Base-by-base conservation (phyloP, 345 rosid species). In the Gossypium anomalum region DNA sequence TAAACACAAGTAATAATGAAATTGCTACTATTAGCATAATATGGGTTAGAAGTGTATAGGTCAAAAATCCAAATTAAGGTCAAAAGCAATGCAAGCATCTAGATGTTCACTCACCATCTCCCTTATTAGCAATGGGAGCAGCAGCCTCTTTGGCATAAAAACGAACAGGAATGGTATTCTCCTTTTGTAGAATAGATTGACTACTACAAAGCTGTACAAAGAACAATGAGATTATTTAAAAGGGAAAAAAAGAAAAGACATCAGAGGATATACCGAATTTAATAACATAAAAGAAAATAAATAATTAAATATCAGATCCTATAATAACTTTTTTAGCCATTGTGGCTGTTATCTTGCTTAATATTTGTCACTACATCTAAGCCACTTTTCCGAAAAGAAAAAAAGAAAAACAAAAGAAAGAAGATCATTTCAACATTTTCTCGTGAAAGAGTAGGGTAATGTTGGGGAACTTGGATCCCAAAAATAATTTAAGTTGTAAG, bases 91-190 rank as follows among this genome's bases (percentile, higher is more conserved):
- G n/a, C 45, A 41, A 71, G 49, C 9, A 47, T 9, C 45, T 44
- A 0, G 47, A 41, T 41, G 76, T 23, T 25, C 20, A 85, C 97
- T 34, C 77, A 95, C 98, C 91, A 80, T 93, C 99, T 87, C 99
- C 99, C 81, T 87, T 90, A 25, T 86, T 88, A 6, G 85, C 79
- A 12, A 85, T 55, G 63, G 88, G 86, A 70, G 92, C 87, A 67
- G 92, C 87, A 81, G 97, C 89, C 81, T 84, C 92, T 75, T 88
- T 89, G 20, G 97, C 91, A 58, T 82, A 95, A 74, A 76, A 90
- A 19, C 98, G 96, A 20, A 90, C 85, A 3, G 90, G 85, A 74
- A 86, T 48, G 55, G 80, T 84, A 82, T 70, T 82, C 11, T 90
- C 88, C 79, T 81, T 85, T 44, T 82, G 91, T 75, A 89, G 70